phyloP scores from a whole-genome alignment of 2,329 filamentous ascomycete genomes.

The Pyrenophora graminea region DNA sequence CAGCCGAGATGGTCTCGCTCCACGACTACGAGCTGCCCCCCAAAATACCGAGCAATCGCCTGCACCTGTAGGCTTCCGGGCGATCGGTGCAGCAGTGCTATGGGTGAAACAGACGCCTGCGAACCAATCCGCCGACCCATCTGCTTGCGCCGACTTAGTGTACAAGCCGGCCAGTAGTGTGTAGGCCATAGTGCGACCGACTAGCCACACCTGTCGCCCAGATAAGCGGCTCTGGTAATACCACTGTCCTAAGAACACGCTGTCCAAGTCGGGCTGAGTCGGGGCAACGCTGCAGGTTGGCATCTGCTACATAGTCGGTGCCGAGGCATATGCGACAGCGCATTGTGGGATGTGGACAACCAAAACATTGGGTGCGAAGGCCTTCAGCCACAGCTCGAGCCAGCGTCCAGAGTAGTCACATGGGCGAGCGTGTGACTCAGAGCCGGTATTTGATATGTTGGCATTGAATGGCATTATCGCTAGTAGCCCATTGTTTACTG shows the following conservation, averaged over 20 bases:
- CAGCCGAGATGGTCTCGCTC: constrained; percentile 25
- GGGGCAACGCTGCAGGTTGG: not conserved
- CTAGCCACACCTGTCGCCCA: not conserved
- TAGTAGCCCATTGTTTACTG: constrained; percentile 20
- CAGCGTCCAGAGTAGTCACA: constrained; percentile 18
- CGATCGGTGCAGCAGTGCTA: constrained; percentile 17
- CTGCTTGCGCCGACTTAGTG: constrained; percentile 7
- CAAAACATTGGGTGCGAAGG: constrained; percentile 1
- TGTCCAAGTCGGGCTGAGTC: constrained; percentile 6
- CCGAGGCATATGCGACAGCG: constrained; percentile 5
- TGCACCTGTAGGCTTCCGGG: constrained; percentile 12
- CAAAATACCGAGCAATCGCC: constrained; percentile 28
- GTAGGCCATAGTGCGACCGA: constrained; percentile 4
- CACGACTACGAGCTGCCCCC: constrained; percentile 10
- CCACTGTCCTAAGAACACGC: constrained; percentile 4
- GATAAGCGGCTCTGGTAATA: constrained; percentile 1
- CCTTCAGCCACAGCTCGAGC: constrained; percentile 28
- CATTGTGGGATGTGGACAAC: not conserved
- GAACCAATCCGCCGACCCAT: constrained; percentile 6
- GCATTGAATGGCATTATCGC: constrained; percentile 8
- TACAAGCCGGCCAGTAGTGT: not conserved
- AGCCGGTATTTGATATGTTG: constrained; percentile 6
- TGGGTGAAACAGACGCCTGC: constrained; percentile 7
- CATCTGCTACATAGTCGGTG: constrained; percentile 4
- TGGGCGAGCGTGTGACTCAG: constrained; percentile 19